Percentiles rank a stretch among this genome's conserved stretches.
phyloP scores from a whole-genome alignment of 495 filamentous ascomycete genomes.

The Thermochaetoides thermophila region DNA sequence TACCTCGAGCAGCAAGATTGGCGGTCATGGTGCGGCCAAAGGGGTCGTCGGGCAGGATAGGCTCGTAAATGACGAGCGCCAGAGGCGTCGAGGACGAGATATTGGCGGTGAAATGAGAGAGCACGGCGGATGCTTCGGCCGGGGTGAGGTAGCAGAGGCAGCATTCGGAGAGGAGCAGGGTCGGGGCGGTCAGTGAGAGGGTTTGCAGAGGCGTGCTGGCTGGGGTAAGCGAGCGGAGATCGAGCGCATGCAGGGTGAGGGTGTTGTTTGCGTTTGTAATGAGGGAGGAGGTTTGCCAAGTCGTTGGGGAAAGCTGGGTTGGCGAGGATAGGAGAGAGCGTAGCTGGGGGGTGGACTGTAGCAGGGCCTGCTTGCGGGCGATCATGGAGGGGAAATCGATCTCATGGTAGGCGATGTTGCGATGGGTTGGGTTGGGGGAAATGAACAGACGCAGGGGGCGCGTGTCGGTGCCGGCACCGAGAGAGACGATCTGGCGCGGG shows the following conservation, averaged over 20 bases:
- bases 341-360: constrained; percentile 17
- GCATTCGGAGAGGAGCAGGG: constrained; percentile 81
- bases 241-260: constrained; percentile 70
- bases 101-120: constrained; percentile 47
- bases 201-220: constrained; percentile 11
- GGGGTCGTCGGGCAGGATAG: constrained; percentile 63
- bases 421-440: constrained; percentile 9
- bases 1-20: constrained; percentile 74
- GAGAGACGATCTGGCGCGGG: constrained; percentile 65
- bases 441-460: constrained; percentile 57
- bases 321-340: constrained; percentile 16
- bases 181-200: constrained; percentile 43
- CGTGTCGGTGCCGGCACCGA: constrained; percentile 91
- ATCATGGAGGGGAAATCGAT: constrained; percentile 76
- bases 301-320: constrained; percentile 9
- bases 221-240: constrained; percentile 50
- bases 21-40: constrained; percentile 85
- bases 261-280: constrained; percentile 43
- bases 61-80: constrained; percentile 74
- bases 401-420: constrained; percentile 67
- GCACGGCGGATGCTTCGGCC: constrained; percentile 41
- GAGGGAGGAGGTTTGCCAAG: constrained; percentile 34
- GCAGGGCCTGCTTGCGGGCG: constrained; percentile 37
- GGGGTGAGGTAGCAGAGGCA: constrained; percentile 78
- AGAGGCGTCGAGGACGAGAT: constrained; percentile 33